These are phyloP conservation scores for Colletotrichum brevisporum DNA, from an alignment of 2,329 filamentous ascomycete genomes.

Conservation along the genomic window DNA sequence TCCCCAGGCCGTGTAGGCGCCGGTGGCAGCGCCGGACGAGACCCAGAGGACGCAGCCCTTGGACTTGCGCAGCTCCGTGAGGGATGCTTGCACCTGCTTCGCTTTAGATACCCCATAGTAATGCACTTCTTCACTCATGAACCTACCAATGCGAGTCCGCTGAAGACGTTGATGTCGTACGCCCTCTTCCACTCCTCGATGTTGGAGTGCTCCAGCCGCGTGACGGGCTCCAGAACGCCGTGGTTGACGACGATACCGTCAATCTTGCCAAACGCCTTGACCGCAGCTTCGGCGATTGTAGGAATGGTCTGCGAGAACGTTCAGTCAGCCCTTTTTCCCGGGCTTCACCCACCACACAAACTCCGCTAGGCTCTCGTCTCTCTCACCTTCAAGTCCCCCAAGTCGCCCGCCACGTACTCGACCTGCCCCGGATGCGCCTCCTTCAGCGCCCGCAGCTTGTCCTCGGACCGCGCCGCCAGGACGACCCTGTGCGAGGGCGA, in stretches of 20 bases:
- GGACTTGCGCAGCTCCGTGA: constrained; percentile 77
- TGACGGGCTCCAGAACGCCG: constrained; percentile 82
- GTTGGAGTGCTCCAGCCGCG: constrained; percentile 76
- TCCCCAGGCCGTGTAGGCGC: constrained; percentile 80
- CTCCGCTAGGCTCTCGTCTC: constrained; percentile 29
- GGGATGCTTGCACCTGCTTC: constrained; percentile 75
- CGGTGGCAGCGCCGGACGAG: constrained; percentile 82
- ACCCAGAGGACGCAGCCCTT: constrained; percentile 82
- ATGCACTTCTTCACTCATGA: too few species aligned
- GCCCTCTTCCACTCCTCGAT: constrained; percentile 80
- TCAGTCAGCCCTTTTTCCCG: constrained; percentile 4
- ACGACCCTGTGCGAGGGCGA: constrained; percentile 68
- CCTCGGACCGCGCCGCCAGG: constrained; percentile 68
- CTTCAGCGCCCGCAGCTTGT: constrained; percentile 65
- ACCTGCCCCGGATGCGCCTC: constrained; percentile 66
- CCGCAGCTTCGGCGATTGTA: constrained; percentile 75
- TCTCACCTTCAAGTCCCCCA: constrained; percentile 65
- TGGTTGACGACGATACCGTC: constrained; percentile 93
- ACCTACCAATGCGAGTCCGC: constrained; percentile 81
- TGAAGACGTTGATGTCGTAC: constrained; percentile 92
- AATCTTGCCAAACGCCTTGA: constrained; percentile 77
- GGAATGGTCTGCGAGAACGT: constrained; percentile 62
- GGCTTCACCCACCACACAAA: too few species aligned
- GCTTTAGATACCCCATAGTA: too few species aligned
- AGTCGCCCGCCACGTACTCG: constrained; percentile 69